phyloP scores from a whole-genome alignment of 306 rosid genomes.

The Glycine latifolia region DNA sequence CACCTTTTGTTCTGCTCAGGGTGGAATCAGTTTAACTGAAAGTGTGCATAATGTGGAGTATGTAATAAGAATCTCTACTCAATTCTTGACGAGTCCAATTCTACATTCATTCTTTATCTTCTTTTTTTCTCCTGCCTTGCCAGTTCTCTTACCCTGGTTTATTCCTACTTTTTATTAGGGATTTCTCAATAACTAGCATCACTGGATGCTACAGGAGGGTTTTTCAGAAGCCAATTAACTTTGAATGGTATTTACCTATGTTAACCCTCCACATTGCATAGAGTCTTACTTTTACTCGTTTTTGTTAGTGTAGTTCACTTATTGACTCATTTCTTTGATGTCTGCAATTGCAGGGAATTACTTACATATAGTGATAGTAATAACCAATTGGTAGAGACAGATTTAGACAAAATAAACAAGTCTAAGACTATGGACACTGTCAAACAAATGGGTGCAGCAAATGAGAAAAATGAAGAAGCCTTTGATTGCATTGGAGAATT shows the following conservation, averaged over 20 bases:
- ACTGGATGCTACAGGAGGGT: slow-evolving; percentile 93
- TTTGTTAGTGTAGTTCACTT: background rate
- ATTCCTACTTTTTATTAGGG: slow-evolving; percentile 60
- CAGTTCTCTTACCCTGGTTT: background rate
- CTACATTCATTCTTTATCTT: slow-evolving; percentile 21
- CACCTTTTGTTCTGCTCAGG: slow-evolving; percentile 59
- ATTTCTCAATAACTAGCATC: slow-evolving; percentile 86
- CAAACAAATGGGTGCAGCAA: slow-evolving; percentile 43
- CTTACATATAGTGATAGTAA: slow-evolving; percentile 70
- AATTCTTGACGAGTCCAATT: slow-evolving; percentile 32
- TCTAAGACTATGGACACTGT: slow-evolving; percentile 46
- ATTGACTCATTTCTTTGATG: slow-evolving; percentile 32
- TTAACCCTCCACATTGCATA: slow-evolving; percentile 24
- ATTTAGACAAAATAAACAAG: slow-evolving; percentile 71
- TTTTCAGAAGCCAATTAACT: slow-evolving; percentile 81
- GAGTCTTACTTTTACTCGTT: background rate
- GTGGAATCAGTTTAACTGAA: slow-evolving; percentile 71
- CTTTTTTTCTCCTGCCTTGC: background rate
- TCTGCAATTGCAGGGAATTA: slow-evolving; percentile 71
- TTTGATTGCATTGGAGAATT: slow-evolving; percentile 46
- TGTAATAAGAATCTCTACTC: slow-evolving; percentile 38
- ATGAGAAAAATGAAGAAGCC: slow-evolving; percentile 51
- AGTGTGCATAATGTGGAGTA: slow-evolving; percentile 83
- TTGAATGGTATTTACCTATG: slow-evolving; percentile 69
- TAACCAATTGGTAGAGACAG: slow-evolving; percentile 80